Conservation (phyloP, 805 yeast genomes). For the Cyberlindnera nakhonratchasimensis region DNA sequence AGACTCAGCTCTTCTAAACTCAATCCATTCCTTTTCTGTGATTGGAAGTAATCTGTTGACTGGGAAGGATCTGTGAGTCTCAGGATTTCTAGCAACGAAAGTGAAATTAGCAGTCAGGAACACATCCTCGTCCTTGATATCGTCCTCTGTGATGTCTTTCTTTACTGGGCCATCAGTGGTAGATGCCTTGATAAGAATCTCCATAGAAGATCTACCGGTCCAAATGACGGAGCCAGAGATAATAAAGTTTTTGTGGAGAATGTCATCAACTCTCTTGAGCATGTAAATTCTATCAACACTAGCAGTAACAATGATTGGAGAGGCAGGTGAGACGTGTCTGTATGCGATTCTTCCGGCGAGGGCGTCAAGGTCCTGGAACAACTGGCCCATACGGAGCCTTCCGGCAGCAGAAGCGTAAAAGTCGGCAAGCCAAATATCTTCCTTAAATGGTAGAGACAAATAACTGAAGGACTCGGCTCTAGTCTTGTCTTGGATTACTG, state of each 20-base stretch:
- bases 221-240: conserved; percentile 90
- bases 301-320: conserved; percentile 94
- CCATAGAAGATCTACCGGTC: conserved; percentile 96
- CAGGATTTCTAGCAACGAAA: conserved; percentile 92
- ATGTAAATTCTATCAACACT: conserved; percentile 88
- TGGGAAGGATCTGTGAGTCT: conserved; percentile 85
- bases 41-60: conserved; percentile 78
- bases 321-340: conserved; percentile 91
- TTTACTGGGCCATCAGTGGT: conserved; percentile 61
- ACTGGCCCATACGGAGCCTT: conserved; percentile 86
- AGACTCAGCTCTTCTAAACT: conserved; percentile 83
- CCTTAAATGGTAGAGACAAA: conserved; percentile 74
- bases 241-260: conserved; percentile 69
- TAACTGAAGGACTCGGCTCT: conserved; percentile 74
- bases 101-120: conserved; percentile 90
- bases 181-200: conserved; percentile 85
- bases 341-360: conserved; percentile 92
- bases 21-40: conserved; percentile 73
- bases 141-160: conserved; percentile 47
- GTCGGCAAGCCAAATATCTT: conserved; percentile 79
- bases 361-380: conserved; percentile 92
- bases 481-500: conserved; percentile 68
- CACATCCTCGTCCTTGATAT: conserved; percentile 61
- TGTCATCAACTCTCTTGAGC: conserved; percentile 78
- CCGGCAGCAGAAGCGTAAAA: conserved; percentile 88